These are phyloP conservation scores for Piedraia hortae DNA, from an alignment of 2,329 filamentous ascomycete species.

Conservation along the genomic window DNA sequence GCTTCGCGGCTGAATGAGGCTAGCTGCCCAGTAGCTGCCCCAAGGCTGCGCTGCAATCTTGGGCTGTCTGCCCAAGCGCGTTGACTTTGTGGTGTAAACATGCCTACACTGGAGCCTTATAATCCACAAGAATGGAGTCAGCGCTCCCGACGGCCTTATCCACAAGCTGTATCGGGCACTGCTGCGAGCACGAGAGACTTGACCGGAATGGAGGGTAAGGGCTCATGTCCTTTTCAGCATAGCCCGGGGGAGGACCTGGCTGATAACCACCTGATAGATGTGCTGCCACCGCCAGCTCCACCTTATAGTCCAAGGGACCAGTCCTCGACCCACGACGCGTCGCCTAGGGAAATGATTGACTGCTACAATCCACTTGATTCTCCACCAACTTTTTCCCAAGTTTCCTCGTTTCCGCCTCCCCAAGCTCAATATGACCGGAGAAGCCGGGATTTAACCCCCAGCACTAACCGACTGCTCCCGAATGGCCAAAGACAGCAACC, in stretches of 20 bases:
- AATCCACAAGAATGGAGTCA: slow-evolving; percentile 24
- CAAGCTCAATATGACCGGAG: slow-evolving; percentile 12
- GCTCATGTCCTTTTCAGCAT: slow-evolving; percentile 1
- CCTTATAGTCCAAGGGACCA: slow-evolving; percentile 20
- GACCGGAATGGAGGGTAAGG: slow-evolving; percentile 22
- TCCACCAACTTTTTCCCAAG: slow-evolving; percentile 9
- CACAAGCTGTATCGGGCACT: slow-evolving; percentile 11
- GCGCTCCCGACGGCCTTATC: slow-evolving; percentile 13
- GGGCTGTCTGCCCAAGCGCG: no score
- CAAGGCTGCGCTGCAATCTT: no score
- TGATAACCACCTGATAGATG: slow-evolving; percentile 10
- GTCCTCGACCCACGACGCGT: slow-evolving; percentile 10
- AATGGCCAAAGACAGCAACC: no score
- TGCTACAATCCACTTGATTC: slow-evolving; percentile 10
- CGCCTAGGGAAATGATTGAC: slow-evolving; percentile 15
- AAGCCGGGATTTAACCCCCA: no score
- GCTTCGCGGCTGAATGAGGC: no score
- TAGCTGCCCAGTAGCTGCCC: no score
- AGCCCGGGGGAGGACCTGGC: slow-evolving; percentile 2
- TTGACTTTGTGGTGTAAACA: no score
- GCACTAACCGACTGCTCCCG: no score
- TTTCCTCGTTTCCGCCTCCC: slow-evolving; percentile 10
- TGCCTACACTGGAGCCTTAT: slow-evolving; percentile 18
- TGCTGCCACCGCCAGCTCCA: slow-evolving; percentile 23
- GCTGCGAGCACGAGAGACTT: slow-evolving; percentile 13